Conservation (phyloP, 345 rosid genomes). For the Populus simonii region DNA sequence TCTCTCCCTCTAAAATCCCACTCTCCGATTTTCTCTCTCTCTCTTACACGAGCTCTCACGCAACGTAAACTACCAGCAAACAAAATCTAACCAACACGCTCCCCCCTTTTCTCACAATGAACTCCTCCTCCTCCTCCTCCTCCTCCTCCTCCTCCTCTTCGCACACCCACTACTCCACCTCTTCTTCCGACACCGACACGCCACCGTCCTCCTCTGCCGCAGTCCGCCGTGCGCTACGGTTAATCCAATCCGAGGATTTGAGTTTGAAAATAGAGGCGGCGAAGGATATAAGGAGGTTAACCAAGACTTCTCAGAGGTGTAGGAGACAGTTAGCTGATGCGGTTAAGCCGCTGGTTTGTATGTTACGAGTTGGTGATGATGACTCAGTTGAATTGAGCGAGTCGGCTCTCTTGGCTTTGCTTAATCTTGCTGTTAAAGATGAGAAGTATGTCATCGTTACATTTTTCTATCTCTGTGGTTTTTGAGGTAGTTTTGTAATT, state of each 20-base stretch:
- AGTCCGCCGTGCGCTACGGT: slow-evolving; percentile 46
- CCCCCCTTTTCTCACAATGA: neutral
- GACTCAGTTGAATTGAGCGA: slow-evolving; percentile 49
- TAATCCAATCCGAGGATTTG: slow-evolving; percentile 49
- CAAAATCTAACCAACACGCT: neutral
- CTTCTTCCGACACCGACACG: slow-evolving; percentile 48
- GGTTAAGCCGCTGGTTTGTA: slow-evolving; percentile 69
- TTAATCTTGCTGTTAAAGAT: slow-evolving; percentile 95
- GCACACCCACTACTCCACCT: slow-evolving; percentile 29
- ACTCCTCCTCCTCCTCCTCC: neutral
- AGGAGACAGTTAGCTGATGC: slow-evolving; percentile 78
- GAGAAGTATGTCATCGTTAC: slow-evolving; percentile 55
- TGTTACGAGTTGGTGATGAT: slow-evolving; percentile 47
- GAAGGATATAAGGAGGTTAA: slow-evolving; percentile 81
- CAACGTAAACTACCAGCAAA: neutral
- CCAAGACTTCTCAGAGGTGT: slow-evolving; percentile 80
- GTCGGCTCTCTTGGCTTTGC: slow-evolving; percentile 87
- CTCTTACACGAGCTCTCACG: neutral
- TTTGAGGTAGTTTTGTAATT: neutral
- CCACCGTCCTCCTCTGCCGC: slow-evolving; percentile 54
- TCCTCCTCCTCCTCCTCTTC: neutral
- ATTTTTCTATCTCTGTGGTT: neutral
- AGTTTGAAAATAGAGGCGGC: slow-evolving; percentile 74
- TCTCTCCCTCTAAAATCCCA: neutral
- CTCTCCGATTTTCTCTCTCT: neutral